Evolutionary conservation across 148 eudicot species (phyloP), one percentile per base, ranked within the genome.

Genomic region (Rhododendron kiyosumense): DNA sequence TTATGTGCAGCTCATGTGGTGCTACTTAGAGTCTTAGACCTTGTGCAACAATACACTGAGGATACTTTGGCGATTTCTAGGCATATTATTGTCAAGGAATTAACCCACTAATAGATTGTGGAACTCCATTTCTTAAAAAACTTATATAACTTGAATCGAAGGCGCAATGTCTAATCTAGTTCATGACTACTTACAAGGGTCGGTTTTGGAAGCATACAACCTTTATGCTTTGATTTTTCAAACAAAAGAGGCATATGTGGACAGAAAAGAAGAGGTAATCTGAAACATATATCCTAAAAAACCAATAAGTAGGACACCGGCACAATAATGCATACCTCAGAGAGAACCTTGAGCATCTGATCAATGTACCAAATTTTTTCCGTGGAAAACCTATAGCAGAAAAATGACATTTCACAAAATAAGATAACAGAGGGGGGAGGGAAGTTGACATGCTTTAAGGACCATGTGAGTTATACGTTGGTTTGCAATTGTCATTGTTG

Each of bases 321-420:
- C 61, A 79, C 85, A 30, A 76, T 71, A 81, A 87, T 88, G 78
- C 88, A 89, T 93, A 97, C 99, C 99, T 94, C 93, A 76, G 91
- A 90, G 82, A 97, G 98, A 91, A 97, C 98, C 93, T 94, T 97
- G 86, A 97, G 92, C 98, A 97, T 97, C 91, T 97, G 99, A 92
- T 97, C 99, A 87, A 97, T 94, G 90, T 95, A 97, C 98, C 99
- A 97, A 46, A 90, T 88, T 91, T 93, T 97, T 85, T 97, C 98
- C 10, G 93, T 92, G 38, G 96, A 94, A 92, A 95, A 93, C 94
- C 99, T 97, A 88, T 81, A 88, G 24, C 86, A 89, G 76, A 87
- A 38, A 78, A 69, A 22, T 3, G 74, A 22, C 63, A 82, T 80
- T 77, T 34, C 15, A 69, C 22, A 67, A 36, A 28, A 81, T 32